phyloP scores from a whole-genome alignment of 495 filamentous ascomycete genomes.

The Geoglossum glabrum region DNA sequence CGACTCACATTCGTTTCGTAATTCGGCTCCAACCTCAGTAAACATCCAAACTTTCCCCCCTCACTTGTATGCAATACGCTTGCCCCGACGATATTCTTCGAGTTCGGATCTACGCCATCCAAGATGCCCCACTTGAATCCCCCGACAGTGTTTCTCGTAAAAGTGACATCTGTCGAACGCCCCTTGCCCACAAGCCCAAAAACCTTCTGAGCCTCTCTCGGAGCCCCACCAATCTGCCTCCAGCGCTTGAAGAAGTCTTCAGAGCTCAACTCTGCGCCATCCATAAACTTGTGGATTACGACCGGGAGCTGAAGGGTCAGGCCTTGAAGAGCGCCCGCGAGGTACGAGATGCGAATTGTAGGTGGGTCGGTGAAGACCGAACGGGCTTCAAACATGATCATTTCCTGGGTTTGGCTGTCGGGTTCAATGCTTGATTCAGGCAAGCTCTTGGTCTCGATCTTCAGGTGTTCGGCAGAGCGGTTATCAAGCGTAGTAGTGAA shows the following conservation, averaged over 20 bases:
- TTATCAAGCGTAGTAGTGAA: constrained; percentile 92
- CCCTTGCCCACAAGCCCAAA: constrained; percentile 41
- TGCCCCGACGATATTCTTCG: constrained; percentile 83
- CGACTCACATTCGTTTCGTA: constrained; percentile 58
- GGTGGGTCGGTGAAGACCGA: constrained; percentile 66
- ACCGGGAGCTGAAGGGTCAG: constrained; percentile 83
- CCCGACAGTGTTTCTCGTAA: constrained; percentile 45
- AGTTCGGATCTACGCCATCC: constrained; percentile 70
- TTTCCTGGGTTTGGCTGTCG: constrained; percentile 70
- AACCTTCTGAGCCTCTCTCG: constrained; percentile 70
- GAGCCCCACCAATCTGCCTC: constrained; percentile 86
- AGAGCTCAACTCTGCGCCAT: constrained; percentile 54
- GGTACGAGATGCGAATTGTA: constrained; percentile 82
- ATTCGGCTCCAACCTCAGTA: constrained; percentile 89
- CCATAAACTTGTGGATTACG: constrained; percentile 87
- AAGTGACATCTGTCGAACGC: constrained; percentile 29
- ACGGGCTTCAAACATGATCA: constrained; percentile 78
- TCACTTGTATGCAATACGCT: constrained; percentile 70
- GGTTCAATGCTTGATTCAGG: constrained; percentile 66
- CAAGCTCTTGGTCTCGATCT: constrained; percentile 65
- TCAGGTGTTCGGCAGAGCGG: constrained; percentile 42
- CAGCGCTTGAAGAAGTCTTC: constrained; percentile 98
- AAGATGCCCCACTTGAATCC: constrained; percentile 80
- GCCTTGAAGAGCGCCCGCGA: constrained; percentile 84
- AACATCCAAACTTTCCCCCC: constrained; percentile 78